Percentiles rank a stretch among this genome's conserved stretches.
Evolutionary conservation across 371 early-diverging fungal species (phyloP).

Genomic region (Smittium culicis): DNA sequence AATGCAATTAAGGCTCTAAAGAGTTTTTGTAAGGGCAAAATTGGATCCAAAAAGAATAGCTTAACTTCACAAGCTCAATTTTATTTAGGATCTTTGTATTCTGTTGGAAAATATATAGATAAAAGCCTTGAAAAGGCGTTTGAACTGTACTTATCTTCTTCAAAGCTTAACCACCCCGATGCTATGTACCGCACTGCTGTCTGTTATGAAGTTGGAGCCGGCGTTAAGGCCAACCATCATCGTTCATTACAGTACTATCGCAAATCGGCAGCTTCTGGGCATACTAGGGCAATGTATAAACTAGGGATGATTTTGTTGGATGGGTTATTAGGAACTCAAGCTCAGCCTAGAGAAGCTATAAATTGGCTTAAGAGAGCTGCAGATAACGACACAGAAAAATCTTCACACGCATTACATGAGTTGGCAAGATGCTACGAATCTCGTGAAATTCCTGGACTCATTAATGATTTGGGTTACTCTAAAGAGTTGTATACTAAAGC

Average conservation of each 20-base stretch:
- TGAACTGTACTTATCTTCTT: constrained; percentile 74
- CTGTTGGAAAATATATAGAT: constrained; percentile 48
- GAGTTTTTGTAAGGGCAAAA: constrained; percentile 43
- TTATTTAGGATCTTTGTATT: constrained; percentile 78
- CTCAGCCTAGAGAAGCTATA: constrained; percentile 73
- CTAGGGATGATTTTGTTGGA: constrained; percentile 73
- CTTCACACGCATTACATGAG: constrained; percentile 88
- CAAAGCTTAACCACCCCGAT: constrained; percentile 80
- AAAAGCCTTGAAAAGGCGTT: constrained; percentile 85
- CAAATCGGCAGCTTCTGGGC: constrained; percentile 86
- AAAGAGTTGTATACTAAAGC: constrained; percentile 80
- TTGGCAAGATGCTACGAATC: constrained; percentile 78
- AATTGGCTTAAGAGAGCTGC: constrained; percentile 90
- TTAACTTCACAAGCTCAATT: constrained; percentile 68
- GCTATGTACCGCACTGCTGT: constrained; percentile 90
- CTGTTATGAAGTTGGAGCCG: constrained; percentile 89
- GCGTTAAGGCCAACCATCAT: constrained; percentile 68
- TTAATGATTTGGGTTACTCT: constrained; percentile 71
- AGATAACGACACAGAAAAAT: constrained; percentile 68
- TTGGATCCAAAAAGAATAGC: constrained; percentile 45
- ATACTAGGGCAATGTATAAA: constrained; percentile 91
- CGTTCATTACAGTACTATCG: constrained; percentile 83
- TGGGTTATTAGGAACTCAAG: constrained; percentile 51
- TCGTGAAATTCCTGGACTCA: constrained; percentile 55
- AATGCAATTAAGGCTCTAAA: constrained; percentile 73